phyloP scores from a whole-genome alignment of 2,329 filamentous ascomycete species.

The Pseudogymnoascus sp. region DNA sequence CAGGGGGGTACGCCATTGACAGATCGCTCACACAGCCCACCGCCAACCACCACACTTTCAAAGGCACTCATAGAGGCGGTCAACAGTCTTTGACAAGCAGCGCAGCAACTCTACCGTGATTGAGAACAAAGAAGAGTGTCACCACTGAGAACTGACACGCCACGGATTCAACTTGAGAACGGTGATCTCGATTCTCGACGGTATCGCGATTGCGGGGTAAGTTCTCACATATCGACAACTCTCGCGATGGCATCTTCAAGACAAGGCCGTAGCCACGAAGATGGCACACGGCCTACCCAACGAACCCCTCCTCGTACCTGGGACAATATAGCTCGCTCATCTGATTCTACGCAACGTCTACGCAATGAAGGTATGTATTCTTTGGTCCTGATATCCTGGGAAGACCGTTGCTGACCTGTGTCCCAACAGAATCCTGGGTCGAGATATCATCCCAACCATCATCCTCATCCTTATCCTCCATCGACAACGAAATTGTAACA shows the following conservation, averaged over 20 bases:
- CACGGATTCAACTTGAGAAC: not conserved
- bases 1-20: conserved; percentile 5
- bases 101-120: not conserved
- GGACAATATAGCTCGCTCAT: conserved; percentile 5
- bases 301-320: conserved; percentile 1
- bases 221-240: conserved; percentile 1
- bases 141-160: not conserved
- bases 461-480: conserved; percentile 82
- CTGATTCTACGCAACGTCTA: not conserved
- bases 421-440: conserved; percentile 78
- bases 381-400: not conserved
- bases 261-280: not conserved
- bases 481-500: conserved; percentile 81
- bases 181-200: not conserved
- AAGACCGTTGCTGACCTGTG: conserved; percentile 18
- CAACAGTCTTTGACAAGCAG: not conserved
- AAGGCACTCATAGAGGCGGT: conserved; percentile 1
- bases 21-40: conserved; percentile 2
- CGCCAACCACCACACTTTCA: conserved; percentile 1
- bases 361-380: not conserved
- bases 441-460: conserved; percentile 90
- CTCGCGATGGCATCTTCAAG: conserved; percentile 1
- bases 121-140: not conserved
- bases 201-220: conserved; percentile 1
- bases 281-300: not conserved